phyloP scores from a whole-genome alignment of 116 monocot genomes.

The Phalaenopsis hybrid region DNA sequence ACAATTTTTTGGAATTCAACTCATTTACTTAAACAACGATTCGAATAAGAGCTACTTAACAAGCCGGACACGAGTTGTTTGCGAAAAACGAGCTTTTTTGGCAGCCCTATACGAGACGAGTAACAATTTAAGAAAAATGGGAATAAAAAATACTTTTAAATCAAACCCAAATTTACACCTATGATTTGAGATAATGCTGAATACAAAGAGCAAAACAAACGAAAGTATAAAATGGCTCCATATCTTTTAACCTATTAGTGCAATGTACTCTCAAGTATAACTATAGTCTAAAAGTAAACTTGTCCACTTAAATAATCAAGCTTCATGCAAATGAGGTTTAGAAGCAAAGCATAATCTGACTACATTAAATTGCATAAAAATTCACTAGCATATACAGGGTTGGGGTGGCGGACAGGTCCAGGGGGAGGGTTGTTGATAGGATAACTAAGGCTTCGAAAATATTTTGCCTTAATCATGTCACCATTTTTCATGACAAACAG shows the following conservation, averaged over 20 bases:
- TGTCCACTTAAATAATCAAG: background rate
- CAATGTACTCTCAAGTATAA: background rate
- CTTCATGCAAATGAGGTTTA: background rate
- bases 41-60: too few relatives aligned
- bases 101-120: too few relatives aligned
- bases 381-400: background rate
- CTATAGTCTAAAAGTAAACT: background rate
- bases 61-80: too few relatives aligned
- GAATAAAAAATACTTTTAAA: too few relatives aligned
- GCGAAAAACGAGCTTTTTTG: too few relatives aligned
- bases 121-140: too few relatives aligned
- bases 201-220: background rate
- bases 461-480: background rate
- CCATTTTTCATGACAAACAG: background rate
- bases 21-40: too few relatives aligned
- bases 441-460: background rate
- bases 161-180: too few relatives aligned
- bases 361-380: background rate
- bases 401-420: too few relatives aligned
- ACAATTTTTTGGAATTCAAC: too few relatives aligned
- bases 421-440: background rate
- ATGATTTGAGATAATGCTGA: background rate
- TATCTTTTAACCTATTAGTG: background rate
- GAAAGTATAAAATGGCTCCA: background rate
- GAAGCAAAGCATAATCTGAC: background rate